Evolutionary conservation across 1,284 basidiomycete genomes (phyloP), one percentile per base, ranked within the genome.

Genomic region (Abortiporus biennis): DNA sequence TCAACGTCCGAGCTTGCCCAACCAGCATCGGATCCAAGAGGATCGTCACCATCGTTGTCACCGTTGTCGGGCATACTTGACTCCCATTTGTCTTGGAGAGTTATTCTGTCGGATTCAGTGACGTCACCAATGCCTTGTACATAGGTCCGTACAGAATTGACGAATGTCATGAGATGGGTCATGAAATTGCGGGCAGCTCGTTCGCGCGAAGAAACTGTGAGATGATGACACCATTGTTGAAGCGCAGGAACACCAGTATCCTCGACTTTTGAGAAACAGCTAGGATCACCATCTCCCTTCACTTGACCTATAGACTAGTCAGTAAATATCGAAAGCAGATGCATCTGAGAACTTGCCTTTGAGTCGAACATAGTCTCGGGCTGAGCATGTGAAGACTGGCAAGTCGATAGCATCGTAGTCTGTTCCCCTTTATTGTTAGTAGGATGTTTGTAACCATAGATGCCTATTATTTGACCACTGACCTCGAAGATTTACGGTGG

Each of bases 311-410:
- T 25, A 16, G 2, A 17, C 36, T 21, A 39, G 32, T 25, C 24
- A 38, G 38, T 40, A 47, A 51, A 47, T 47, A 22, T 43, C 34
- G 12, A 34, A 45, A 30, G n/a, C n/a, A 27, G 20, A 34, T 9
- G 33, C 15, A 6, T 34, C 19, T 30, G 12, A 27, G 2, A 16
- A 41, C 62, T 39, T 48, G 71, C 74, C 66, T 48, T 67, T 74
- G 22, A 78, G 52, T 33, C 76, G 63, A 21, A 78, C 68, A 49
- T 81, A 80, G 54, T 82, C 78, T 12, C 78, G 68, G 21, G 75
- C 71, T 1, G 77, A 80, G 44, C 68, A 72, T 5, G 76, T 78
- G 58, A 80, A 80, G 9, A 79, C 76, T 3, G 78, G 78, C 3
- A 80, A 65, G 45, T 80, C 65, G 41, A 80, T 78, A 1, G 65